phyloP scores from a whole-genome alignment of 2,329 filamentous ascomycete species.

The Diaporthe ampelina region DNA sequence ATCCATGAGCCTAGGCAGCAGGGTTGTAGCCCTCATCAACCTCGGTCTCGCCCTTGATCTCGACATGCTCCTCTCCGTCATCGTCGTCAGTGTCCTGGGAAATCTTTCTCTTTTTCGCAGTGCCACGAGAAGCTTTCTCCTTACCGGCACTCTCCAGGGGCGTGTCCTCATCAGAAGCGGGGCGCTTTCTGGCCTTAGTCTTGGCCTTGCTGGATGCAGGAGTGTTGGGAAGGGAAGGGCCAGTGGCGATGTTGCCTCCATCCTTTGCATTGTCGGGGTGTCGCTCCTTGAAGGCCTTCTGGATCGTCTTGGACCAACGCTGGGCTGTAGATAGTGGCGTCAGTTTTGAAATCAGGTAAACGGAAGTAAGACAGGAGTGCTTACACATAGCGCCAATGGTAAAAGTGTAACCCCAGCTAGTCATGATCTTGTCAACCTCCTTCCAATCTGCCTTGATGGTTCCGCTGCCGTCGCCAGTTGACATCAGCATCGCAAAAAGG shows the following conservation, averaged over 20 bases:
- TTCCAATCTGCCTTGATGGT: conserved; percentile 37
- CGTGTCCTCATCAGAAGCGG: conserved; percentile 32
- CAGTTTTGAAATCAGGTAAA: not conserved
- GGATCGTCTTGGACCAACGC: conserved; percentile 39
- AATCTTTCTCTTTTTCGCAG: conserved; percentile 38
- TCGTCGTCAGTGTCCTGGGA: conserved; percentile 34
- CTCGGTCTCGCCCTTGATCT: conserved; percentile 13
- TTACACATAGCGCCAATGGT: conserved; percentile 39
- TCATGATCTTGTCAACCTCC: conserved; percentile 35
- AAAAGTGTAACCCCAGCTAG: conserved; percentile 36
- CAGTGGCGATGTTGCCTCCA: conserved; percentile 17
- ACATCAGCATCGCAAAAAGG: conserved; percentile 37
- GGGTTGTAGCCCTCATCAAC: conserved; percentile 40
- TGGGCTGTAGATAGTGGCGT: conserved; percentile 20
- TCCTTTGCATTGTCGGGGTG: conserved; percentile 18
- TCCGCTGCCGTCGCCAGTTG: conserved; percentile 29
- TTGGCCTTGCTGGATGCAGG: conserved; percentile 31
- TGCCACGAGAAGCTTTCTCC: conserved; percentile 42
- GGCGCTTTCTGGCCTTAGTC: conserved; percentile 38
- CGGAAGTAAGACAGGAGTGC: not conserved
- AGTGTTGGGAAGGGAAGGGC: conserved; percentile 28
- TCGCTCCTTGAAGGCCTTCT: conserved; percentile 38
- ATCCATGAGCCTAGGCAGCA: not conserved
- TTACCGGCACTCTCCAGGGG: conserved; percentile 14
- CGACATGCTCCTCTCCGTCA: conserved; percentile 3